Base-by-base conservation (phyloP, 2,329 filamentous ascomycete species). In the Botrytis deweyae region DNA sequence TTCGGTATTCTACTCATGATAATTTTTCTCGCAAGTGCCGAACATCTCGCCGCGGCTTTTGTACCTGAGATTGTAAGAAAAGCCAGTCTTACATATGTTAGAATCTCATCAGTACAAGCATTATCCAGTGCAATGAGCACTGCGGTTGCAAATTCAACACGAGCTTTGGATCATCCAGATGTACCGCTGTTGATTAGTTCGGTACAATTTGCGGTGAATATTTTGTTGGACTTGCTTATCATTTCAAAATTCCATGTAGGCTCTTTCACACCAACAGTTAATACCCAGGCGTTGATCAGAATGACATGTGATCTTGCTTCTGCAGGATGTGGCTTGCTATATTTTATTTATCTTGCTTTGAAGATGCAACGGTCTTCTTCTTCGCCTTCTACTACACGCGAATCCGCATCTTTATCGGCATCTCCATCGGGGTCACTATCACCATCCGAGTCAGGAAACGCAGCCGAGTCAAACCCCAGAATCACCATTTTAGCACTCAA, bases 141-240 rank as follows among this genome's bases (percentile, higher is more conserved):
- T 0, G 88, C 91, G 0, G 88, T 93, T 0, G 85, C 87, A 0
- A 84, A 86, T 1, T 86, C 87, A 0, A 92, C 91, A 0, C 83
- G 91, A 62, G 89, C 91, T 0, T 81, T 94, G 1, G 91, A 93
- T 79, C 86, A 88, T 69, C 91, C 91, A 0, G 91, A 93, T 78
- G 89, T 93, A 0, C 90, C 91, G 0, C 82, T 93, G 0, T 78
- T 92, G 0, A 91, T 93, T 76, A 92, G 87, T 79, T 86, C 85
- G 0, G 84, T 86, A 70, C 91, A 91, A 76, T 91, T 93, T 71
- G 82, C 84, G 0, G 80, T 92, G 74, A 93, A 93, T 77, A 93
- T 93, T 72, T 74, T 90, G 2, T 84, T 93, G 0, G 90, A 93
- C 75, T 79, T 93, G 72, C 82, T 93, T 0, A 79, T 93, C 52